A percentile compares a stretch with the other conserved stretches of the same genome.
Evolutionary conservation across 495 filamentous ascomycete species (phyloP).

Genomic region (Neurospora tetraspora): DNA sequence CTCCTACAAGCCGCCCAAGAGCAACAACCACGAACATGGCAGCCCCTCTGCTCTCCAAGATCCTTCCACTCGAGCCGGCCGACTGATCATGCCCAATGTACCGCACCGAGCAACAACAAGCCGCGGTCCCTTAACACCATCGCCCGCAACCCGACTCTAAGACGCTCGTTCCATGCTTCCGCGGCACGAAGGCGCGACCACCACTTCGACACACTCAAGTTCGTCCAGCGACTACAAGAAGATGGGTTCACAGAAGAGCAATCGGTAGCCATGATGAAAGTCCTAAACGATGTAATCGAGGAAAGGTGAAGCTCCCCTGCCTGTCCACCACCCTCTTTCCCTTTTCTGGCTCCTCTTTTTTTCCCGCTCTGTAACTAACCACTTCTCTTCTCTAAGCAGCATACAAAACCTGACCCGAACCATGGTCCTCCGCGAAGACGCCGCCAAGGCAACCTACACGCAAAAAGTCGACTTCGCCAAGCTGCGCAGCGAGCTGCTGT

Average conservation of each 20-base stretch:
- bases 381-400: constrained; percentile 25
- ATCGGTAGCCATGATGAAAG: constrained; percentile 92
- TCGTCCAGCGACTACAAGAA: constrained; percentile 77
- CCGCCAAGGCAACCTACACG: constrained; percentile 80
- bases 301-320: constrained; percentile 50
- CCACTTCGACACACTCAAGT: constrained; percentile 97
- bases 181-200: constrained; percentile 58
- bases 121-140: constrained; percentile 1
- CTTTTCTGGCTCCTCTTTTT: background rate
- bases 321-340: background rate
- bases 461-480: constrained; percentile 99
- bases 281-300: constrained; percentile 92
- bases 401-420: constrained; percentile 97
- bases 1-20: background rate
- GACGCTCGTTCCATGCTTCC: constrained; percentile 62
- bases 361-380: background rate
- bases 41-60: background rate
- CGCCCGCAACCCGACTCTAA: constrained; percentile 16
- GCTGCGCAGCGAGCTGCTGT: constrained; percentile 85
- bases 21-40: constrained; percentile 1
- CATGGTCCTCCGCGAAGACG: constrained; percentile 95
- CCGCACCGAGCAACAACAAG: background rate
- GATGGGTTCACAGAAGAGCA: constrained; percentile 97
- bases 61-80: constrained; percentile 4
- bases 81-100: background rate